Conservation (phyloP, 2,329 filamentous ascomycete species). For the Clonostachys rhizophaga region DNA sequence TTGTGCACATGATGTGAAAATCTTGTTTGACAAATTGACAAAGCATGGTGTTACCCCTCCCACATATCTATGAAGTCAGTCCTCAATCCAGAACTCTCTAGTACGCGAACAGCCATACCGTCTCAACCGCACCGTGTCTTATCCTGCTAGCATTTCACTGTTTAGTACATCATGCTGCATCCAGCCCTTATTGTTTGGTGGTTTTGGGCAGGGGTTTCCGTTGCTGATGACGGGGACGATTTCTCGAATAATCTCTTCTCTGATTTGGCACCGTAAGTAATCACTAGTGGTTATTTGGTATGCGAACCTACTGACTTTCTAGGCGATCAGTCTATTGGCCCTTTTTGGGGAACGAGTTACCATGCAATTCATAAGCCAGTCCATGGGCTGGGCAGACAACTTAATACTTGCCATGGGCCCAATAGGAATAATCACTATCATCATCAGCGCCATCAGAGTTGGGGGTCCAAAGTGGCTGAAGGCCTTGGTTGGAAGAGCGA, state of each 20-base stretch:
- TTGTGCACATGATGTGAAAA: no score
- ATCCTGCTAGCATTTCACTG: no score
- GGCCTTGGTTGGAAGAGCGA: constrained; percentile 30
- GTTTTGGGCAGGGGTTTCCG: no score
- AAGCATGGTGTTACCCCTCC: no score
- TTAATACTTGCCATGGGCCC: constrained; percentile 38
- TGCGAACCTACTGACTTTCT: background rate
- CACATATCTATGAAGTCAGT: no score
- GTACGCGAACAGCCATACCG: no score
- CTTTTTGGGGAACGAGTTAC: constrained; percentile 36
- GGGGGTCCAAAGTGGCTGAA: constrained; percentile 31
- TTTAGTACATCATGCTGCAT: no score
- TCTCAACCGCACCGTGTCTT: no score
- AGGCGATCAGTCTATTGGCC: constrained; percentile 1
- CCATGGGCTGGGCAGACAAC: constrained; percentile 28
- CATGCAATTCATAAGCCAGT: constrained; percentile 39
- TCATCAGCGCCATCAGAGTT: constrained; percentile 35
- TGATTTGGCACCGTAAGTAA: constrained; percentile 2
- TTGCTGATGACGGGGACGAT: background rate
- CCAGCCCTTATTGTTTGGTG: no score
- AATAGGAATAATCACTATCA: constrained; percentile 33
- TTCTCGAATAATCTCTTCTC: constrained; percentile 4
- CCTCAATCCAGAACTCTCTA: no score
- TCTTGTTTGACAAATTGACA: no score
- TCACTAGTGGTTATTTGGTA: background rate